Base-by-base conservation (phyloP, 805 yeast species). In the Monosporozyma servazzii region DNA sequence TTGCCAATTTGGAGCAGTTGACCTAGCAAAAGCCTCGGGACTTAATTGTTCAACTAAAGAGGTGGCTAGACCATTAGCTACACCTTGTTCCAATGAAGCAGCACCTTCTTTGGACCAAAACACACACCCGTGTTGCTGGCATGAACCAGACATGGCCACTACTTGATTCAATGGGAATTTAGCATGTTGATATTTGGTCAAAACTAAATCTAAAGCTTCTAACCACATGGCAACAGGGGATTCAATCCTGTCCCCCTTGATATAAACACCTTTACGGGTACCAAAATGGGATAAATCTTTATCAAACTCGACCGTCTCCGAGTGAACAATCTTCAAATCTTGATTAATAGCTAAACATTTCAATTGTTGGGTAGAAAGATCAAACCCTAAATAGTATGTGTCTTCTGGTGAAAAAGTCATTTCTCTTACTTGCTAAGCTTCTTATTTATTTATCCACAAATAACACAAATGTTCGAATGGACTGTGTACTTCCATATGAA, bases 81-180 rank as follows among this genome's bases (percentile, higher is more conserved):
- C 27, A 13, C 44, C 44, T 0, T 58, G 53, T 1, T 53, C 43
- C 48, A 88, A 71, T 3, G 73, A 54, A 0, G 56, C 53, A 1
- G 68, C 65, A 0, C 86, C 82, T 7, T 69, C 58, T 4, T 66
- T 23, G 1, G 87, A 75, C 91, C 95, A 87, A 62, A 73, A 89
- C 2, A 90, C 89, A 2, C 95, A 84, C 0, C 96, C 96, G 62
- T 89, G 96, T 62, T 89, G 96, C 68, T 89, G 96, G 51, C 95
- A 85, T 0, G 95, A 88, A 0, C 96, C 96, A 44, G 86, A 77
- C 48, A 89, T 76, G 1, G 86, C 88, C 41, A 59, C 72, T 15
- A 89, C 89, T 40, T 68, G 61, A 1, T 67, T 58, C 58, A 89
- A 79, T 7, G 84, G 85, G 58, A 87, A 80, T 0, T 65, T 59